Percentiles rank a stretch among this genome's conserved stretches.
Evolutionary conservation across 2,329 filamentous ascomycete genomes (phyloP).

Genomic region (Sporothrix protearum): DNA sequence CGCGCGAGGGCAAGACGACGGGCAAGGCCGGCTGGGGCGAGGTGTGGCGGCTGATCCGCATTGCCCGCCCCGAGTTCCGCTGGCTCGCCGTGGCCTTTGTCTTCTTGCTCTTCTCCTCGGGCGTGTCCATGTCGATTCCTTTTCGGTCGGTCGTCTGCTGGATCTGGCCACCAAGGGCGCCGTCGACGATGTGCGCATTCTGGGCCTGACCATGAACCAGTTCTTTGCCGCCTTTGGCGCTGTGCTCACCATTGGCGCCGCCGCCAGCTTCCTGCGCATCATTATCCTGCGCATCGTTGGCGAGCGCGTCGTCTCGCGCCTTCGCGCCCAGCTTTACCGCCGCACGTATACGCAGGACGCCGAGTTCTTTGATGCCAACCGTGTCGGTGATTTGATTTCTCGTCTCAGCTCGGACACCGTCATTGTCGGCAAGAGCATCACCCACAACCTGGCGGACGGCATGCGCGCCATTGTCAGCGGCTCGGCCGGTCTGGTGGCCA

Average conservation of each 20-base stretch:
- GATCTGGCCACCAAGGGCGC: slow-evolving; percentile 79
- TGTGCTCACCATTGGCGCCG: slow-evolving; percentile 77
- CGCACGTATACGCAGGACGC: slow-evolving; percentile 95
- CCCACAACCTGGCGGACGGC: slow-evolving; percentile 96
- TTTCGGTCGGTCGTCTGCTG: slow-evolving; percentile 92
- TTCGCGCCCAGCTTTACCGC: slow-evolving; percentile 85
- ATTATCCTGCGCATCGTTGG: slow-evolving; percentile 91
- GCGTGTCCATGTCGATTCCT: slow-evolving; percentile 92
- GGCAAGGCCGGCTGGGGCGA: slow-evolving; percentile 64
- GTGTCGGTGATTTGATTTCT: slow-evolving; percentile 93
- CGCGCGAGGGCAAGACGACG: slow-evolving; percentile 68
- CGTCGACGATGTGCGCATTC: slow-evolving; percentile 64
- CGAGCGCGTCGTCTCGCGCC: slow-evolving; percentile 85
- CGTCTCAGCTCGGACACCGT: slow-evolving; percentile 93
- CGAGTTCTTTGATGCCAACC: slow-evolving; percentile 97
- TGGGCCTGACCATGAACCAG: slow-evolving; percentile 78
- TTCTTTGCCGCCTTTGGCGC: slow-evolving; percentile 80
- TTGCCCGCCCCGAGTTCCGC: slow-evolving; percentile 78
- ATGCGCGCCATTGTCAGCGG: slow-evolving; percentile 86
- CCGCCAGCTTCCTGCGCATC: slow-evolving; percentile 90
- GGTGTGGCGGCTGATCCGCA: slow-evolving; percentile 81
- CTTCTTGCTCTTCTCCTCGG: slow-evolving; percentile 82
- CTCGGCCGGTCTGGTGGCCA: slow-evolving; percentile 81
- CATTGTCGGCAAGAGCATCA: slow-evolving; percentile 97
- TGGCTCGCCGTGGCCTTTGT: slow-evolving; percentile 76